Evolutionary conservation across 1,284 basidiomycete genomes (phyloP).

Genomic region (Malassezia brasiliensis): DNA sequence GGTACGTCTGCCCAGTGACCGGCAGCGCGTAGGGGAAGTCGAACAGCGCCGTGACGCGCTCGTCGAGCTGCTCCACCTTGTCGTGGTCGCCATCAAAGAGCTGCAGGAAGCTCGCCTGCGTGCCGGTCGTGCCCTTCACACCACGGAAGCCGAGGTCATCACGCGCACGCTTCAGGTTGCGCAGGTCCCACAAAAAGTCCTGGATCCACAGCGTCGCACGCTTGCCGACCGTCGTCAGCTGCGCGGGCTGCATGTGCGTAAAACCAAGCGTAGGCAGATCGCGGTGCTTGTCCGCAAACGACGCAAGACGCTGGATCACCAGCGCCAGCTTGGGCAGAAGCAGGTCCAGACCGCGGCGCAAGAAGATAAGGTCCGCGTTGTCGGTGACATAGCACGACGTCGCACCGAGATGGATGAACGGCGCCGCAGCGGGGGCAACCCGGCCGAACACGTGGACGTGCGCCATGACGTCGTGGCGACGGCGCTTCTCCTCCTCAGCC

Average conservation of each 20-base stretch:
- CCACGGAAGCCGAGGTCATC: conserved; percentile 95
- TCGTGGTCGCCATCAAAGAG: conserved; percentile 76
- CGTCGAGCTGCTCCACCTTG: conserved; percentile 86
- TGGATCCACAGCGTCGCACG: conserved; percentile 87
- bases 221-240: conserved; percentile 98
- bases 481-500: conserved; percentile 87
- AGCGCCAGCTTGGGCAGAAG: conserved; percentile 77
- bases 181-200: conserved; percentile 92
- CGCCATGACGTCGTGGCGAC: conserved; percentile 98
- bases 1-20: conserved; percentile 96
- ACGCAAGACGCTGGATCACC: conserved; percentile 75
- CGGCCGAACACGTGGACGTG: conserved; percentile 94
- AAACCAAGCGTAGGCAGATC: conserved; percentile 63
- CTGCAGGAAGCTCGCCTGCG: conserved; percentile 87
- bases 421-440: conserved; percentile 86
- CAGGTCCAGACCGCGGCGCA: conserved; percentile 74
- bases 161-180: conserved; percentile 80
- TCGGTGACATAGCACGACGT: conserved; percentile 99
- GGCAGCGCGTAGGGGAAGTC: conserved; percentile 93
- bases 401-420: conserved; percentile 93
- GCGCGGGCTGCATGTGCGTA: conserved; percentile 98
- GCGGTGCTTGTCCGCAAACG: conserved; percentile 59
- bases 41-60: conserved; percentile 63
- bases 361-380: conserved; percentile 80
- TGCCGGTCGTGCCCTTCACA: conserved; percentile 97